phyloP scores from a whole-genome alignment of 2,329 filamentous ascomycete species.

The Lizonia empirigonia region DNA sequence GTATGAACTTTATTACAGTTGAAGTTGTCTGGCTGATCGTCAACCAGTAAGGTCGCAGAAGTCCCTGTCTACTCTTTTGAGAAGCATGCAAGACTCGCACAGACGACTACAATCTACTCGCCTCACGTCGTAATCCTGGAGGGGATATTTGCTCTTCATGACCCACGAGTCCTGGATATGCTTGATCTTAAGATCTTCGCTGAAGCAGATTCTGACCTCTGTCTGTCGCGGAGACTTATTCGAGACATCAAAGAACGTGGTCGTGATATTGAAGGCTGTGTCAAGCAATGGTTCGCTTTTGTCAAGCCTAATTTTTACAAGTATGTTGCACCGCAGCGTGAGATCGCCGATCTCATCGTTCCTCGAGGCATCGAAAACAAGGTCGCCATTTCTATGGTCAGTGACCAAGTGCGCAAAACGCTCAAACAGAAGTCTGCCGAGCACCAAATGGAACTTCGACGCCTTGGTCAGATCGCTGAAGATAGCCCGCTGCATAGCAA shows the following conservation, averaged over 20 bases:
- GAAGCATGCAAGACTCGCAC: slow-evolving; percentile 78
- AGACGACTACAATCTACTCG: slow-evolving; percentile 90
- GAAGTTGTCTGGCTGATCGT: slow-evolving; percentile 21
- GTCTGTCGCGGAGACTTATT: slow-evolving; percentile 70
- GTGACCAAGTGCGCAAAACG: slow-evolving; percentile 88
- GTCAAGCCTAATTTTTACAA: slow-evolving; percentile 97
- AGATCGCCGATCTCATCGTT: slow-evolving; percentile 92
- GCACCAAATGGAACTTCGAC: slow-evolving; percentile 79
- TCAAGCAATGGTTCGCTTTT: slow-evolving; percentile 97
- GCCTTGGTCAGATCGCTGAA: slow-evolving; percentile 73
- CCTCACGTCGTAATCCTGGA: slow-evolving; percentile 95
- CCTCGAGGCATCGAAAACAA: slow-evolving; percentile 93
- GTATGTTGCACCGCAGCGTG: slow-evolving; percentile 89
- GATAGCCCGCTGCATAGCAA: slow-evolving; percentile 75
- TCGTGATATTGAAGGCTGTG: slow-evolving; percentile 89
- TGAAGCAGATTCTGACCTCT: slow-evolving; percentile 93
- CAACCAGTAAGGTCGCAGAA: slow-evolving; percentile 76
- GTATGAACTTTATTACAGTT: slow-evolving; percentile 56
- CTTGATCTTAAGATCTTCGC: slow-evolving; percentile 97
- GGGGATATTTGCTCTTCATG: slow-evolving; percentile 93
- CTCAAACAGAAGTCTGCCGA: slow-evolving; percentile 82
- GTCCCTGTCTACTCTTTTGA: slow-evolving; percentile 96
- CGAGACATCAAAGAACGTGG: slow-evolving; percentile 90
- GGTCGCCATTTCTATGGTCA: slow-evolving; percentile 94
- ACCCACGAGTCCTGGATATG: slow-evolving; percentile 80